Evolutionary conservation across 2,329 filamentous ascomycete genomes (phyloP), one percentile per base, ranked within the genome.

Genomic region (Colletotrichum sp.): DNA sequence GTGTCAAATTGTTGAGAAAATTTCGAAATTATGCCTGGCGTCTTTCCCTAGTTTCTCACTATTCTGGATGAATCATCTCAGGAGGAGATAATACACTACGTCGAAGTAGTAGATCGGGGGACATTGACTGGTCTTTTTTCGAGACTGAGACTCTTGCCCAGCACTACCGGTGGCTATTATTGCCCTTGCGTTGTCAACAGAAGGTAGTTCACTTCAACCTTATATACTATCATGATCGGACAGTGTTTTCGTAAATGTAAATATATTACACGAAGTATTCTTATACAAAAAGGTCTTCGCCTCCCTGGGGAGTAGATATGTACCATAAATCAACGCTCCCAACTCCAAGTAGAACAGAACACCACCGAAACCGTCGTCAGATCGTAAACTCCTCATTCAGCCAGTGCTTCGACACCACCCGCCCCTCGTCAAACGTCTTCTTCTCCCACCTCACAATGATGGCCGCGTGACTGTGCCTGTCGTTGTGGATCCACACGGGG

Each of bases 401-500:
- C 94, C 95, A 99, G 86, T 99, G 96, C 80, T 89, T 90, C 72
- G 97, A 87, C 39, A 98, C 95, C 15, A 95, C 83, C 81, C 90
- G 91, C 0, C 96, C 96, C 84, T 99, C 96, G 3, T 90, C 88
- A 80, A 96, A 98, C 1, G 84, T 86, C 68, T 89, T 87, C 82
- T 92, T 93, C 52, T 94, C 91, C 74, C 88, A 91, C 49, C 96
- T 91, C 44, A 98, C 93, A 78, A 99, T 95, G 64, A 99, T 98
- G 5, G 96, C 96, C 0, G 96, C 96, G 84, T 99, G 96, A 76
- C 92, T 95, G 82, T 98, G 95, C n/a, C 89, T 86, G 71, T 92
- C 90, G 8, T 96, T 94, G 78, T 94, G 93, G 52, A 97, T 96
- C 85, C 94, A 93, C 5, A 96, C 91, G 1, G 90, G 91, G 78